Base-by-base conservation (phyloP, 164 flowering plant genomes). In the Buxus sempervirens region DNA sequence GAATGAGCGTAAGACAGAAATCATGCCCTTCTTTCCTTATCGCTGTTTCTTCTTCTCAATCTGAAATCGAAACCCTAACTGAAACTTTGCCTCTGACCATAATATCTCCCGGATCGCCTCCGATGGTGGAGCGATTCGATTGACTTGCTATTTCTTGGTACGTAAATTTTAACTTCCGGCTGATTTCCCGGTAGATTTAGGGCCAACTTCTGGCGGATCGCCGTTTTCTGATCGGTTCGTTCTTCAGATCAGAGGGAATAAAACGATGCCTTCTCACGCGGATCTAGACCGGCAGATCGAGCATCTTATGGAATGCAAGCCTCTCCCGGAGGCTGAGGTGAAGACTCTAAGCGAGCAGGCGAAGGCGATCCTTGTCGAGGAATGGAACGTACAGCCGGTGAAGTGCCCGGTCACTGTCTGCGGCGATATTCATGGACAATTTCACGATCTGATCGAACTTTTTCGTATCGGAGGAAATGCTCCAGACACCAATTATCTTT, bases 251-350 rank as follows among this genome's bases (percentile, higher is more conserved):
- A 32, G 62, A n/a, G 53, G 54, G 10, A 59, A 64, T 73, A 54
- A n/a, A 70, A 78, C 72, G 82, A 89, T 88, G 97, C 91, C 96
- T 79, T 79, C 86, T 21, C 82, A 83, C 62, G 79, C 85, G 82
- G 97, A 91, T 88, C 85, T 91, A 75, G 93, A 91, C 70, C 81
- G 84, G 67, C 96, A 91, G 86, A 91, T 91, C 84, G 89, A 81
- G 79, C 96, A 91, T 45, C 73, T 91, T 78, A 88, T 88, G 91
- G 93, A 88, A 70, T 91, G 97, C 76, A 90, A 90, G 82, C 85
- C 88, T 62, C 68, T 90, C 56, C 32, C 87, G 63, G 95, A 90
- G 72, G 78, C 78, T 61, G 96, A 90, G 79, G 98, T 92, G 71
- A 90, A 89, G 84, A 63, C 80, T 28, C 75, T 92, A 56, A 87